These are phyloP conservation scores for Prunus campanulata DNA, from an alignment of 306 rosid genomes.

Conservation along the genomic window DNA sequence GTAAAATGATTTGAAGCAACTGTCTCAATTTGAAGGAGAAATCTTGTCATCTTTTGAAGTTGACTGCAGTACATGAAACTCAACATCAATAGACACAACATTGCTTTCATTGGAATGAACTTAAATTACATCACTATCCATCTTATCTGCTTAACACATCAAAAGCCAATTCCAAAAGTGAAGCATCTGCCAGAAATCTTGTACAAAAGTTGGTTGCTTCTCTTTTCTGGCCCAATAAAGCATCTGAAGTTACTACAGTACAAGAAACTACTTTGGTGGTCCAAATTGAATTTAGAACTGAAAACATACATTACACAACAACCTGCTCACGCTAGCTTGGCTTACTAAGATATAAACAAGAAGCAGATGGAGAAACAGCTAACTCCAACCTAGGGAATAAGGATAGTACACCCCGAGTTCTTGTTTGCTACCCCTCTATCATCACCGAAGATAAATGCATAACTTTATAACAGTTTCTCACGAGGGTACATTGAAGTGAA, in stretches of 20 bases:
- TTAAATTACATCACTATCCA: too few relatives aligned
- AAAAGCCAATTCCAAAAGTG: not conserved
- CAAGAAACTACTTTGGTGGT: constrained; percentile 1
- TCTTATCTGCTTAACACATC: not conserved
- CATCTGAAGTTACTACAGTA: constrained; percentile 6
- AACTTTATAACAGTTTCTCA: constrained; percentile 30
- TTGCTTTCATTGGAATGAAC: too few relatives aligned
- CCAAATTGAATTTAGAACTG: not conserved
- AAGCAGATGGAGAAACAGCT: constrained; percentile 13
- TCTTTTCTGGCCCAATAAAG: not conserved
- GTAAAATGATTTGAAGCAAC: too few relatives aligned
- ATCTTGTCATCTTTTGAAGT: too few relatives aligned
- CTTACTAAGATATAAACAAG: constrained; percentile 38
- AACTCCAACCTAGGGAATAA: constrained; percentile 29
- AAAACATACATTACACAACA: constrained; percentile 28
- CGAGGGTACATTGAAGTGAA: constrained; percentile 89
- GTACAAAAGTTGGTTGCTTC: not conserved
- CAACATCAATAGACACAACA: too few relatives aligned
- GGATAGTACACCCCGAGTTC: constrained; percentile 24
- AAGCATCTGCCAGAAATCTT: not conserved
- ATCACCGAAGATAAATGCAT: not conserved
- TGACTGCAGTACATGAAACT: too few relatives aligned
- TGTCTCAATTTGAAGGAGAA: too few relatives aligned
- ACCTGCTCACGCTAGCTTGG: constrained; percentile 17
- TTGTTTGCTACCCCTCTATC: constrained; percentile 32